Evolutionary conservation across 257 asterid species (phyloP).

Genomic region (Sherardia arvensis): DNA sequence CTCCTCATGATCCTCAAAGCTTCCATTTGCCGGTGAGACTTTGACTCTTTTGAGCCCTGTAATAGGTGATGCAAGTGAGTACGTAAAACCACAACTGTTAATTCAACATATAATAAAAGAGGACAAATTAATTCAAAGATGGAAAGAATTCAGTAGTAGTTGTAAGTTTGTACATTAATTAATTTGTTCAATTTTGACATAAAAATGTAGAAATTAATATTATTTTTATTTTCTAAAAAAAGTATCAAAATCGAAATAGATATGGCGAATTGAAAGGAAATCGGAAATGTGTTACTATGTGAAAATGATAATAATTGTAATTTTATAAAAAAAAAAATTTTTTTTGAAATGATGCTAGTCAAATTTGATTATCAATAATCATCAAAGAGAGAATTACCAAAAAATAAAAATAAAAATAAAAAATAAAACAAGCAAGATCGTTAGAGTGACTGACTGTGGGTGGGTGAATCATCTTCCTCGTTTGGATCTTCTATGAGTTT

Average conservation of each 20-base stretch:
- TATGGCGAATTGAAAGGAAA: no score
- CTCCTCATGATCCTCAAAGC: slow-evolving; percentile 35
- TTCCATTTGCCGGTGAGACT: slow-evolving; percentile 6
- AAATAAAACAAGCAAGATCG: no score
- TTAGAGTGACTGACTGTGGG: slow-evolving; percentile 4
- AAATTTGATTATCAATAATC: neutral
- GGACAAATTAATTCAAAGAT: neutral
- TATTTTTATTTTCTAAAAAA: no score
- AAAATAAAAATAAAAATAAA: neutral
- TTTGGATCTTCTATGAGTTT: slow-evolving; percentile 13
- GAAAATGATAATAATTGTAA: no score
- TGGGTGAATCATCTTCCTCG: slow-evolving; percentile 21
- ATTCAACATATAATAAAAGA: neutral
- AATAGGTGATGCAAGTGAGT: slow-evolving; percentile 1
- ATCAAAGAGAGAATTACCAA: neutral
- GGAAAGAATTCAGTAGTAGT: neutral
- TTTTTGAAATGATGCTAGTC: neutral
- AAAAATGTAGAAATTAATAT: no score
- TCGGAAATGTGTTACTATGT: no score
- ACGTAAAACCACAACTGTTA: neutral
- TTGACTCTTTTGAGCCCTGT: slow-evolving; percentile 14
- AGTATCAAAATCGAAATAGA: no score
- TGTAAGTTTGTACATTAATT: neutral
- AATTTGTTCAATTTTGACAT: no score
- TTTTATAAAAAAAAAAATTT: no score